phyloP scores from a whole-genome alignment of 352 stramenopile genomes.

The Aphanomyces cochlioides region DNA sequence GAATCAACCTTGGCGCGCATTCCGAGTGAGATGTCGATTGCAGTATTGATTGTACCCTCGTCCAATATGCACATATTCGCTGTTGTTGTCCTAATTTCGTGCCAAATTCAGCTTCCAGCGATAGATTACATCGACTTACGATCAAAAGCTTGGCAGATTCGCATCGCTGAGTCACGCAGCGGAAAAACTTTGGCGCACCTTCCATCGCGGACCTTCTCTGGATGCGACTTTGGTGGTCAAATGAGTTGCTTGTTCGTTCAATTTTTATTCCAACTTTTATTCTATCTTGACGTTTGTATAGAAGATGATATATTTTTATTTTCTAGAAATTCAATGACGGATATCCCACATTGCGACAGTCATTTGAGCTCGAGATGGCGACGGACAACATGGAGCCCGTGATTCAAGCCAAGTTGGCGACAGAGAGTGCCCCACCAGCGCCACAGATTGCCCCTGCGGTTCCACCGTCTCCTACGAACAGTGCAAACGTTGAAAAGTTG shows the following conservation, averaged over 20 bases:
- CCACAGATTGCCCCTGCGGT: not conserved
- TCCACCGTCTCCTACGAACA: not conserved
- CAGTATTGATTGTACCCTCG: not conserved
- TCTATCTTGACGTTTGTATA: not conserved
- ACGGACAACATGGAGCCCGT: not conserved
- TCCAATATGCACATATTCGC: constrained; percentile 11
- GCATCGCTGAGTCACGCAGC: constrained; percentile 28
- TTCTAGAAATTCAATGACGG: not conserved
- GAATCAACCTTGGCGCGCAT: constrained; percentile 2
- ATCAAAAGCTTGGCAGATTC: constrained; percentile 21
- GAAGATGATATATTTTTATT: not conserved
- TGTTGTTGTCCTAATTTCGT: constrained; percentile 17
- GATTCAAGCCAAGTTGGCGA: constrained; percentile 5
- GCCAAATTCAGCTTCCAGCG: not conserved
- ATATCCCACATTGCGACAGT: too few species aligned
- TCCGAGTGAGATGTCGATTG: not conserved
- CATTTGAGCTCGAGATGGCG: constrained; percentile 14
- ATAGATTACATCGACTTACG: constrained; percentile 11
- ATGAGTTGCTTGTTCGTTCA: not conserved
- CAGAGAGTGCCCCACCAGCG: not conserved
- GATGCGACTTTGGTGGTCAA: not conserved
- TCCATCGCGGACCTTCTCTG: not conserved
- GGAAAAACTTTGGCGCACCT: not conserved
- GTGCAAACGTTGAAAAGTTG: constrained; percentile 1
- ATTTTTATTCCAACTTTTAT: not conserved